Percentiles rank a stretch among this genome's conserved stretches.
These are phyloP conservation scores for Zygosaccharomyces pseudobailii DNA, from an alignment of 1,139 yeast species.

Conservation along the genomic window DNA sequence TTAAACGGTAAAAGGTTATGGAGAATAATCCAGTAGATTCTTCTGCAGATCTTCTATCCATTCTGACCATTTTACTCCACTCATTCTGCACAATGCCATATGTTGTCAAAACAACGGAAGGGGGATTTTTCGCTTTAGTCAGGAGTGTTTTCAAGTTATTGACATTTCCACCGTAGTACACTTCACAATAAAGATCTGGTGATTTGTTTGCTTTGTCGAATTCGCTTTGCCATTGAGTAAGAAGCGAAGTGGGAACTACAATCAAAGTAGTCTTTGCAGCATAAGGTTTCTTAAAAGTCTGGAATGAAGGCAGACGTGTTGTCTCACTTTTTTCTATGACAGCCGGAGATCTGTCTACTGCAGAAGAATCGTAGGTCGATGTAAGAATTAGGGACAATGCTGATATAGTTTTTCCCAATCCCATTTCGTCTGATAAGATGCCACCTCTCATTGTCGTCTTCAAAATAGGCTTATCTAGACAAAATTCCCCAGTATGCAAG, in stretches of 20 bases:
- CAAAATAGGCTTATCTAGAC: slow-evolving; percentile 59
- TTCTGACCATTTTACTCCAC: slow-evolving; percentile 37
- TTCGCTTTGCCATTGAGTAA: slow-evolving; percentile 89
- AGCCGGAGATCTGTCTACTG: slow-evolving; percentile 10
- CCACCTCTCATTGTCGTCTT: slow-evolving; percentile 69
- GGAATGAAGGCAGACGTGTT: not conserved
- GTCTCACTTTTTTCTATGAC: slow-evolving; percentile 2
- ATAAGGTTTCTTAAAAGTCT: slow-evolving; percentile 36
- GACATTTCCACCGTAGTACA: slow-evolving; percentile 72
- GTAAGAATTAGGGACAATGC: slow-evolving; percentile 69
- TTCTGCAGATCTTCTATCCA: slow-evolving; percentile 4
- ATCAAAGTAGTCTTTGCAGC: slow-evolving; percentile 73
- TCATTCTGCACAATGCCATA: slow-evolving; percentile 86
- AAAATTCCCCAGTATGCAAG: slow-evolving; percentile 76
- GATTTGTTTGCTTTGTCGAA: slow-evolving; percentile 55
- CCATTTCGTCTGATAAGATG: slow-evolving; percentile 96
- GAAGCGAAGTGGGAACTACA: slow-evolving; percentile 85
- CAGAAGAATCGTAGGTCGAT: slow-evolving; percentile 46
- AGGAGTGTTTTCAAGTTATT: slow-evolving; percentile 40
- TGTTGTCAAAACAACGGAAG: slow-evolving; percentile 76
- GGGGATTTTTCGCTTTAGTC: slow-evolving; percentile 41
- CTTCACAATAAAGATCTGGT: slow-evolving; percentile 41
- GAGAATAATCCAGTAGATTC: slow-evolving; percentile 57
- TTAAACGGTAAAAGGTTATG: slow-evolving; percentile 70
- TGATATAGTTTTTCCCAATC: slow-evolving; percentile 88